Evolutionary conservation across 257 asterid genomes (phyloP).

Genomic region (Penstemon eatonii): DNA sequence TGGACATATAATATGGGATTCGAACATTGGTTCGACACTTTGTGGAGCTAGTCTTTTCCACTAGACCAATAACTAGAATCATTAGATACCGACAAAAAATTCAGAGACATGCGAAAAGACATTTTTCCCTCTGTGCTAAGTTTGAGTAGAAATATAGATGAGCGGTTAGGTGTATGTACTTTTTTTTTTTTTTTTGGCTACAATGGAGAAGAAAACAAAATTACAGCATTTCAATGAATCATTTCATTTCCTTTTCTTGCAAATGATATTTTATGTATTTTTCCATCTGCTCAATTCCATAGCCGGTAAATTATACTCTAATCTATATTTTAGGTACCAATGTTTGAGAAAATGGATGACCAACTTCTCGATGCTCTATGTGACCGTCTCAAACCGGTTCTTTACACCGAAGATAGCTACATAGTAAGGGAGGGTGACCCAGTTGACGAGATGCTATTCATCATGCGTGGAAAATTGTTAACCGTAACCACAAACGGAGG

Average conservation of each 20-base stretch:
- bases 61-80: too few species aligned
- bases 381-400: slow-evolving; percentile 80
- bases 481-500: slow-evolving; percentile 94
- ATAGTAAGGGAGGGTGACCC: slow-evolving; percentile 98
- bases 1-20: too few species aligned
- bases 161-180: too few species aligned
- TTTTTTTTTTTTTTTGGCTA: too few species aligned
- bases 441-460: slow-evolving; percentile 89
- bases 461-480: slow-evolving; percentile 82
- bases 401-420: slow-evolving; percentile 81
- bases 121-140: neutral
- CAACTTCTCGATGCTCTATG: slow-evolving; percentile 89
- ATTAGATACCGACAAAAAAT: too few species aligned
- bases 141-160: neutral
- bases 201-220: too few species aligned
- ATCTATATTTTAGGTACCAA: slow-evolving; percentile 65
- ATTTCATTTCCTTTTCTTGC: too few species aligned
- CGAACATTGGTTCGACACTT: too few species aligned
- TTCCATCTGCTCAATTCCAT: neutral
- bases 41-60: too few species aligned
- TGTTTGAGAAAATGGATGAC: slow-evolving; percentile 97
- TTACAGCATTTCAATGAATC: too few species aligned
- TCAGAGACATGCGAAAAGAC: too few species aligned
- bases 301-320: neutral
- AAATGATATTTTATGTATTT: neutral